phyloP scores from a whole-genome alignment of 208 protist genomes.

The Tritrichomonas musculus region DNA sequence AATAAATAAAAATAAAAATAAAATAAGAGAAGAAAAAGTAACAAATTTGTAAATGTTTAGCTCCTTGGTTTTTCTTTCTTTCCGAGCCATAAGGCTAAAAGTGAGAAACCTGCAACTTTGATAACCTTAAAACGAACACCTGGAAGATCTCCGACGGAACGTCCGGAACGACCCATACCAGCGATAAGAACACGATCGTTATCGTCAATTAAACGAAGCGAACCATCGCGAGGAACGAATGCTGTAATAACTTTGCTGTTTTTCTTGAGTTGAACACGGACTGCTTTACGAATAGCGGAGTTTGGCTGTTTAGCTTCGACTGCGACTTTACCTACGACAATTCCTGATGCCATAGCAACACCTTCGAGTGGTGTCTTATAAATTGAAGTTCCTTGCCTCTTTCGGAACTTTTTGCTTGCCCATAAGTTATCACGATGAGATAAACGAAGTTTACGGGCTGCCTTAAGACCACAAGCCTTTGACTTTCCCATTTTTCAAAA shows the following conservation, averaged over 20 bases:
- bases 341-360: neutral
- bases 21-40: neutral
- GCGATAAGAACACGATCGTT: constrained; percentile 63
- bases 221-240: constrained; percentile 98
- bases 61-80: constrained; percentile 98
- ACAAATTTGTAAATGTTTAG: constrained; percentile 59
- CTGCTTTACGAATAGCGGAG: constrained; percentile 99
- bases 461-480: neutral
- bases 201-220: constrained; percentile 96
- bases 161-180: constrained; percentile 78
- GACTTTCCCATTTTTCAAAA: constrained; percentile 5
- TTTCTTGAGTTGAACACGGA: constrained; percentile 99
- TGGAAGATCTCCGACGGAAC: constrained; percentile 99
- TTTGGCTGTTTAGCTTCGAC: constrained; percentile 99
- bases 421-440: neutral
- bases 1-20: neutral
- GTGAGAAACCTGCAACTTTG: constrained; percentile 93
- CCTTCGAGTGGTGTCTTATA: constrained; percentile 21
- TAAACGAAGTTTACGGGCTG: constrained; percentile 8
- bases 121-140: constrained; percentile 95
- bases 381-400: neutral
- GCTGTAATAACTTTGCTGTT: constrained; percentile 99
- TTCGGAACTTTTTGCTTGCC: neutral
- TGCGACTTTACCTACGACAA: constrained; percentile 60
- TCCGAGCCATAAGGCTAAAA: constrained; percentile 88